Percentiles rank a stretch among this genome's conserved stretches.
These are phyloP conservation scores for Deuterostichococcus epilithicus DNA, from an alignment of 139 green algal genomes.

Conservation along the genomic window DNA sequence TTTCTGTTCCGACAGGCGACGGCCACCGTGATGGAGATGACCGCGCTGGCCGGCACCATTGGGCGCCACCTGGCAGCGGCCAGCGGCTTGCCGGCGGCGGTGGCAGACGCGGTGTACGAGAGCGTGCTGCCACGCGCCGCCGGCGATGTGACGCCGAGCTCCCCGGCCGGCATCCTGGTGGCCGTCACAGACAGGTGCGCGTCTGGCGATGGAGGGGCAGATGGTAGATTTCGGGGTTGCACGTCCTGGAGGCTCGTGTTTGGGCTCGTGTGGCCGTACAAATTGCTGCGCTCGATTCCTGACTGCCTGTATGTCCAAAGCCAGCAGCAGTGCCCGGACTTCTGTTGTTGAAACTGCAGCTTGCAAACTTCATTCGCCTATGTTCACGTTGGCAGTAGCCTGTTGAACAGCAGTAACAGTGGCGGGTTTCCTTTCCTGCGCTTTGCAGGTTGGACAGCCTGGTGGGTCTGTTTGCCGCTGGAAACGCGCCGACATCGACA, in stretches of 20 bases:
- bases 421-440: background rate
- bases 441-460: constrained; percentile 76
- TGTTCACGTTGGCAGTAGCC: too few relatives aligned
- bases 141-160: constrained; percentile 70
- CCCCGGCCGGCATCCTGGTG: constrained; percentile 60
- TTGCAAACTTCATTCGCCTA: too few relatives aligned
- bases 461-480: constrained; percentile 88
- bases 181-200: constrained; percentile 50
- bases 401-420: too few relatives aligned
- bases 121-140: constrained; percentile 73
- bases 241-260: too few relatives aligned
- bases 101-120: constrained; percentile 81
- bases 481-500: constrained; percentile 76
- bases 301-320: too few relatives aligned
- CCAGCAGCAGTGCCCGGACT: too few relatives aligned
- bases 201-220: too few relatives aligned
- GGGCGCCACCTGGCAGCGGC: constrained; percentile 78
- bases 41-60: constrained; percentile 92
- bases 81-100: constrained; percentile 42
- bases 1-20: constrained; percentile 65
- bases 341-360: too few relatives aligned
- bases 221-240: too few relatives aligned
- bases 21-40: constrained; percentile 94
- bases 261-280: too few relatives aligned
- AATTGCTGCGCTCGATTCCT: too few relatives aligned